These are phyloP conservation scores for Neonectria punicea DNA, from an alignment of 2,329 filamentous ascomycete genomes.

Conservation along the genomic window DNA sequence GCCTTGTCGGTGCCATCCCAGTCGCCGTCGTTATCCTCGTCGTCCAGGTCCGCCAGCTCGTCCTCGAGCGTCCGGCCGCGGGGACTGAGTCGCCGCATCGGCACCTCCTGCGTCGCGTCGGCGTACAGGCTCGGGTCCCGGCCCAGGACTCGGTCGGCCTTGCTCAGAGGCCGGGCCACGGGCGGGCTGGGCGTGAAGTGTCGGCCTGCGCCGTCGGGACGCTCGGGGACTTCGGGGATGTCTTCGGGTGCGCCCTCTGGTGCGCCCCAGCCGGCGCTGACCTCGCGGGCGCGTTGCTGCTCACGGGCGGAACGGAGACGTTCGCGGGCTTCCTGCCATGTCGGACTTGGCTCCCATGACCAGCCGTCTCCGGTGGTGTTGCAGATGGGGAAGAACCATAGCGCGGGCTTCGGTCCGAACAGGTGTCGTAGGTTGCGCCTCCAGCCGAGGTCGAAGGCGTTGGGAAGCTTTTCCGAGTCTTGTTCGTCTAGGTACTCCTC, in stretches of 20 bases:
- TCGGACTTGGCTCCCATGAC: slow-evolving; percentile 87
- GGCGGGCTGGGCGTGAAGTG: slow-evolving; percentile 43
- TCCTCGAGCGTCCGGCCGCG: slow-evolving; percentile 57
- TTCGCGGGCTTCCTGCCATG: slow-evolving; percentile 80
- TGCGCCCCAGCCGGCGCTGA: slow-evolving; percentile 73
- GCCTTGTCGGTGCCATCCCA: slow-evolving; percentile 48
- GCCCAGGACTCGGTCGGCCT: slow-evolving; percentile 68
- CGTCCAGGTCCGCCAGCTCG: slow-evolving; percentile 54
- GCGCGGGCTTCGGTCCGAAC: slow-evolving; percentile 76
- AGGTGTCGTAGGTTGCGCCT: slow-evolving; percentile 82
- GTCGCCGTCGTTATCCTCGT: slow-evolving; percentile 51
- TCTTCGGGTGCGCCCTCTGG: slow-evolving; percentile 39
- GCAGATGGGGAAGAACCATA: slow-evolving; percentile 84
- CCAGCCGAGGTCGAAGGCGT: slow-evolving; percentile 92
- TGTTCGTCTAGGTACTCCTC: slow-evolving; percentile 87
- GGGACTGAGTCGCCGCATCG: slow-evolving; percentile 60
- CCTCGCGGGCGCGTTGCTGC: slow-evolving; percentile 71
- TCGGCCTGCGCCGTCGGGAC: slow-evolving; percentile 46
- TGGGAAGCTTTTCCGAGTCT: slow-evolving; percentile 87
- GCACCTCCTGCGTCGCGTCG: slow-evolving; percentile 57
- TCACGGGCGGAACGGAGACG: slow-evolving; percentile 67
- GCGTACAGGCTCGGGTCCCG: slow-evolving; percentile 66
- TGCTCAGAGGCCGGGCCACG: slow-evolving; percentile 55
- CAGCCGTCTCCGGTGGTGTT: slow-evolving; percentile 94
- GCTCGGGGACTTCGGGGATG: slow-evolving; percentile 39